Base-by-base conservation (phyloP, 352 stramenopile genomes). In the Aphanomyces invadans region DNA sequence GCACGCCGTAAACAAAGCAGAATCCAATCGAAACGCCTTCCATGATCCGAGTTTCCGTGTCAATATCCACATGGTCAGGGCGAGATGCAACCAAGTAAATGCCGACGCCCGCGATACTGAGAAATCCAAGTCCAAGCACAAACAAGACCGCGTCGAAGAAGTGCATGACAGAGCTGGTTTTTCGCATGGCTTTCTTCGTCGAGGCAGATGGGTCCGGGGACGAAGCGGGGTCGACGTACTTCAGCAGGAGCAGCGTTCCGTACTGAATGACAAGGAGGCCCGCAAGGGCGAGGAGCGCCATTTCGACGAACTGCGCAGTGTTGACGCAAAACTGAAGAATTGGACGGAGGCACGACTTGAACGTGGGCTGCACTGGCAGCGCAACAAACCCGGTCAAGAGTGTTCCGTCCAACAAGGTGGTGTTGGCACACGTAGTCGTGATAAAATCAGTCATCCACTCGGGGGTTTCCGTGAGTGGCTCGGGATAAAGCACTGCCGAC, bases 371-470 rank as follows among this genome's bases (percentile, higher is more conserved):
- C 32, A 64, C 25, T 2, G 25, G 36, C n/a, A 51, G 11, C 19
- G 21, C 15, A 10, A 64, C 55, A 4, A 28, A 51, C n/a, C 55
- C 55, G 3, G 19, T 26, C 28, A 64, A 45, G 15, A 51, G 31
- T 15, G 31, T 64, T 2, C 12, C 36, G 38, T 64, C 46, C 17
- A 64, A 32, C 25, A 17, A 11, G 19, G 33, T 12, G 15, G 29
- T n/a, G 11, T 48, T n/a, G 10, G 36, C 10, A 25, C 55, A 64
- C 15, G 23, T 49, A 21, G 46, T 39, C 3, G n/a, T 11, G 38
- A 66, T 44, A 21, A 21, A 66, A 5, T 36, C 26, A n/a, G 53
- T 55, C 59, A 66, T 64, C 55, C 55, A 64, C 55, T 28, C 4
- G n/a, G 55, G 55, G 7, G 55, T 64, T 49, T 51, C 45, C 2